phyloP scores from a whole-genome alignment of 306 rosid species.

The Datisca glomerata region DNA sequence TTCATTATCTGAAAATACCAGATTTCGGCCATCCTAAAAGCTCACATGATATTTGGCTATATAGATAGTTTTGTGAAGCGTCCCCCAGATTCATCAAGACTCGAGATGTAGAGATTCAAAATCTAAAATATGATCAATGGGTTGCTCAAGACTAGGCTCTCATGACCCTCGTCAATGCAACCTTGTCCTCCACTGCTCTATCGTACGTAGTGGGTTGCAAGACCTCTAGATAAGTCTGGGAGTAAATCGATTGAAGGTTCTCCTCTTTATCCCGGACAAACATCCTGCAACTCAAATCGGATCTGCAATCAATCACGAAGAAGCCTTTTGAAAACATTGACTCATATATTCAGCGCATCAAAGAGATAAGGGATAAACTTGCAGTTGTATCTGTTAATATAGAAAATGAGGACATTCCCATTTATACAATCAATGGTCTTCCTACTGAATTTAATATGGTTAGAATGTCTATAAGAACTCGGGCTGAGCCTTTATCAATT shows the following conservation, averaged over 20 bases:
- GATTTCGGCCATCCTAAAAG: too few relatives aligned
- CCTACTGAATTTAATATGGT: neutral
- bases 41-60: too few relatives aligned
- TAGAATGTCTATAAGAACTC: neutral
- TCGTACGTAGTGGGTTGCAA: too few relatives aligned
- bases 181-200: too few relatives aligned
- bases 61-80: too few relatives aligned
- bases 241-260: neutral
- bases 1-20: too few relatives aligned
- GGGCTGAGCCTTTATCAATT: neutral
- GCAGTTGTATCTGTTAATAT: neutral
- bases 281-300: neutral
- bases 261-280: neutral
- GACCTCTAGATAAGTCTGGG: neutral
- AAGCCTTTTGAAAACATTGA: neutral
- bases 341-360: neutral
- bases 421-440: neutral
- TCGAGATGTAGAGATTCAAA: too few relatives aligned
- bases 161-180: too few relatives aligned
- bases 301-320: neutral
- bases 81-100: too few relatives aligned
- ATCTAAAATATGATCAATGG: too few relatives aligned
- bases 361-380: neutral
- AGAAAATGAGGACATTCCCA: neutral
- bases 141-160: too few relatives aligned